Evolutionary conservation across 495 filamentous ascomycete species (phyloP), one percentile per base, ranked within the genome.

Genomic region (Lasiosphaeris hirsuta): DNA sequence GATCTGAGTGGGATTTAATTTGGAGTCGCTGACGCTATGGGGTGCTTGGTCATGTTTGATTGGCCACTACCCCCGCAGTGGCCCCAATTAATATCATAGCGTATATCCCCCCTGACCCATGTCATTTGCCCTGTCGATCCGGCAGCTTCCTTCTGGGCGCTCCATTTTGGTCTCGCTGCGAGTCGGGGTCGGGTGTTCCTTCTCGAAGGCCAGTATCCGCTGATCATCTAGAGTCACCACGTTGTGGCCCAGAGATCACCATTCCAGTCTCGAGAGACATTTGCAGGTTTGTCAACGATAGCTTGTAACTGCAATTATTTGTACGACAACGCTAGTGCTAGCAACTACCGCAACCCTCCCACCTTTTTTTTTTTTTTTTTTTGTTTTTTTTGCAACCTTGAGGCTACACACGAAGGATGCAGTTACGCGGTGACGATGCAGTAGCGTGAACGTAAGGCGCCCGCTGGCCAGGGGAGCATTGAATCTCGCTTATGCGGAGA

Each of bases 71-170:
- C 15, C 45, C 47, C 47, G 30, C 47, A 50, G 47, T 50, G 47
- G 47, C 15, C 8, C 34, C 47, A 50, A 36, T 50, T 30, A n/a
- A n/a, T n/a, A n/a, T n/a, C n/a, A n/a, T n/a, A 30, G 23, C 23
- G 23, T 36, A 37, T 47, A 1, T 23, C 11, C 44, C 19, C 41
- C 45, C 40, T 33, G 59, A 51, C n/a, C n/a, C n/a, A 42, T 51
- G 40, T 33, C 36, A n/a, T n/a, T n/a, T n/a, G 30, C 44, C 47
- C 17, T 49, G 63, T 41, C 63, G 63, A 65, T 65, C 63, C 63
- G 63, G 63, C 54, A 57, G 59, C 47, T 62, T 51, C 56, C 62
- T 46, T 38, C 48, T 37, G 37, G 41, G 53, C 42, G 11, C 13
- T n/a, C 18, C 13, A 15, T 30, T 30, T 54, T 40, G 19, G 38